Conservation (phyloP, 495 filamentous ascomycete genomes). For the Pseudevernia furfuracea region DNA sequence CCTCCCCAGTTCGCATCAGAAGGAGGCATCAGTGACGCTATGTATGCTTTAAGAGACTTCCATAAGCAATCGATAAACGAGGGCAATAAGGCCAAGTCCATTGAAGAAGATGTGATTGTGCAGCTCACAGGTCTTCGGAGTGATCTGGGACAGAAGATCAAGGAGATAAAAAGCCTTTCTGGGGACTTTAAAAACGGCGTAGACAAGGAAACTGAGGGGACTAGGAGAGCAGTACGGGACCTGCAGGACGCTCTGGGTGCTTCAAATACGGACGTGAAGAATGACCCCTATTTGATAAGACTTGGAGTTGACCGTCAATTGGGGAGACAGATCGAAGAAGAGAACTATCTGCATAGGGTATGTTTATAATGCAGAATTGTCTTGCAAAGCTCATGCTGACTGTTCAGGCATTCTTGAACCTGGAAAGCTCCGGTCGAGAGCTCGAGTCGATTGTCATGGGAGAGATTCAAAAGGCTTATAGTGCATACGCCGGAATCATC, state of each 20-base stretch:
- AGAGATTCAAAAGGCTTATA: conserved; percentile 96
- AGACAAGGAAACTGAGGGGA: conserved; percentile 49
- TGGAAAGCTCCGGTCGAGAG: conserved; percentile 90
- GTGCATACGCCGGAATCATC: conserved; percentile 79
- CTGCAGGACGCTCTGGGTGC: conserved; percentile 73
- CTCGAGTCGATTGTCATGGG: conserved; percentile 91
- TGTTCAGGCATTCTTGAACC: conserved; percentile 79
- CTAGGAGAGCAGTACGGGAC: conserved; percentile 59
- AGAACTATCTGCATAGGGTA: conserved; percentile 93
- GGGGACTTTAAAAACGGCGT: conserved; percentile 86
- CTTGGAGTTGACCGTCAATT: conserved; percentile 80
- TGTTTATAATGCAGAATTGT: conserved; percentile 21
- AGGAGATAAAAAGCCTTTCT: conserved; percentile 88
- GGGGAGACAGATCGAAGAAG: conserved; percentile 88
- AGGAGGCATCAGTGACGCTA: conserved; percentile 79
- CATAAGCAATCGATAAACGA: conserved; percentile 75
- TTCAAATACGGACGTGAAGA: conserved; percentile 70
- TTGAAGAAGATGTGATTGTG: conserved; percentile 83
- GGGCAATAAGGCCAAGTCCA: conserved; percentile 81
- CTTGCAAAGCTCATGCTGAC: conserved; percentile 24
- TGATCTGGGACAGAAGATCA: conserved; percentile 90
- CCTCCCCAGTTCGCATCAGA: conserved; percentile 66
- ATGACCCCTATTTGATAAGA: conserved; percentile 81
- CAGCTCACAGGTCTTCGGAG: conserved; percentile 77
- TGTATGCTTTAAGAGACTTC: conserved; percentile 69